Evolutionary conservation across 2,329 filamentous ascomycete genomes (phyloP).

Genomic region (Seiridium cupressi): DNA sequence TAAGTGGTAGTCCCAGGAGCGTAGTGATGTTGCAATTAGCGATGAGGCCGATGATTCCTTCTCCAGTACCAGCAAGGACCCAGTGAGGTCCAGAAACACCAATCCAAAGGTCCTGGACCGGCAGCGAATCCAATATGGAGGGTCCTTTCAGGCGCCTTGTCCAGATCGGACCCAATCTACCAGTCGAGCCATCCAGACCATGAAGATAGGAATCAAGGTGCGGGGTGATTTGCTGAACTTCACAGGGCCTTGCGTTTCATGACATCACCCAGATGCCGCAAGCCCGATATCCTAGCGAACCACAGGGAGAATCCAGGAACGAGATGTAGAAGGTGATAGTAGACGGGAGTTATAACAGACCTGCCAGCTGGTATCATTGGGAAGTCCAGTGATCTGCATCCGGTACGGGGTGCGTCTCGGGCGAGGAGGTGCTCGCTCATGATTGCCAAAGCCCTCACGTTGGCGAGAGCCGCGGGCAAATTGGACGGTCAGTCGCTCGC

Average conservation of each 20-base stretch:
- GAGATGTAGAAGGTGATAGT: conserved; percentile 32
- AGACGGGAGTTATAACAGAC: conserved; percentile 75
- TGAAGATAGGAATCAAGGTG: conserved; percentile 16
- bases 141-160: conserved; percentile 24
- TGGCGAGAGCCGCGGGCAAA: conserved; percentile 84
- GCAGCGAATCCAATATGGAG: conserved; percentile 23
- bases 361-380: conserved; percentile 99
- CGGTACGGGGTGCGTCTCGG: conserved; percentile 92
- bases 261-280: conserved; percentile 22
- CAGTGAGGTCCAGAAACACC: conserved; percentile 28
- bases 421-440: conserved; percentile 63
- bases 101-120: conserved; percentile 23
- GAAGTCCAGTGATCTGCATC: conserved; percentile 97
- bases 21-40: conserved; percentile 25
- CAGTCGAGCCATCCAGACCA: conserved; percentile 12
- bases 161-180: conserved; percentile 26
- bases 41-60: conserved; percentile 21
- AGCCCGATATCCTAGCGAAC: conserved; percentile 17
- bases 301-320: conserved; percentile 32
- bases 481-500: conserved; percentile 94
- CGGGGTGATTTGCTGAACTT: conserved; percentile 12
- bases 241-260: conserved; percentile 20
- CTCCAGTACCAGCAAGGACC: conserved; percentile 25
- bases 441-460: conserved; percentile 47
- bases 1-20: conserved; percentile 69